Evolutionary conservation across 2,329 filamentous ascomycete species (phyloP), one percentile per base, ranked within the genome.

Genomic region (Aureobasidium musti): DNA sequence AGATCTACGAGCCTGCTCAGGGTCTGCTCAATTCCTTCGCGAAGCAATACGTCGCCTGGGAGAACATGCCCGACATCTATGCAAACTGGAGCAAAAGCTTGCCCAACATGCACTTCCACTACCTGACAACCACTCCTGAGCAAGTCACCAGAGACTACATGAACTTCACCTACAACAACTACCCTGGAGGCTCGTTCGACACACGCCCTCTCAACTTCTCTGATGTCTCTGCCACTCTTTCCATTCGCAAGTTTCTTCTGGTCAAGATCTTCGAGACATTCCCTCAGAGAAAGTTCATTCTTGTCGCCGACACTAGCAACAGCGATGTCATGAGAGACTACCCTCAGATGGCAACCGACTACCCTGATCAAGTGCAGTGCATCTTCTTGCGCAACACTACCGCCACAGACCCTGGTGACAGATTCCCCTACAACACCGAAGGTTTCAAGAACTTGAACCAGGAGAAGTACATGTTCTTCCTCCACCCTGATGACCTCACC

Each of bases 51-150:
- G 83, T 82, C 0, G 82, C 85, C 0, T 93, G 90, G 90, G 82
- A 89, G 81, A 89, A 92, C 77, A 93, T 93, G 91, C 90, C 90
- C 0, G 82, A 87, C 2, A 88, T 92, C 70, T 93, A 91, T 75
- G 85, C 87, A 70, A 91, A 91, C 73, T 92, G 90, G 89, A 87
- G 84, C 1, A 78, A 79, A n/a, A 85, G 82, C 26, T 80, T 91
- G 17, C 83, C 86, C 0, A 83, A 91, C 72, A 82, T 88, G 69
- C 90, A 92, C 75, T 93, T 92, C 80, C 90, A 92, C 78, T 93
- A 93, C 78, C 82, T 93, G 23, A 93, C 90, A 0, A 93, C 90
- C 0, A 91, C 90, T 0, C 90, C 90, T 0, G 90, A 92, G 77
- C 90, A 93, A 75, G 83, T 87, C 5, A 91, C 90, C 0, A 82